Percentiles rank a stretch among this genome's conserved stretches.
These are phyloP conservation scores for Abrus pulchellus DNA, from an alignment of 306 rosid genomes.

Conservation along the genomic window DNA sequence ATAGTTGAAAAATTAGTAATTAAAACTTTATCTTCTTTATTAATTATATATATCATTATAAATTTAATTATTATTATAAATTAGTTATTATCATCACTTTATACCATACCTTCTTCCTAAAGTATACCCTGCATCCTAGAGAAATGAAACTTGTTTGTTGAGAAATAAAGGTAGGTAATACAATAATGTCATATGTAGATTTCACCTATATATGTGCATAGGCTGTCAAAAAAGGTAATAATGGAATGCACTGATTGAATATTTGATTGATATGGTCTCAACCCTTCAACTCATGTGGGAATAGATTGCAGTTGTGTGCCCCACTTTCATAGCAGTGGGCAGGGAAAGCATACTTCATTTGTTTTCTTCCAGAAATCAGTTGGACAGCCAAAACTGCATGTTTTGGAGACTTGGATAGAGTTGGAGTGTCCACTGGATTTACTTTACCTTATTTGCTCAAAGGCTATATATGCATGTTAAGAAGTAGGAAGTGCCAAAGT, in stretches of 20 bases:
- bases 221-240: constrained; percentile 27
- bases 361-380: constrained; percentile 25
- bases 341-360: constrained; percentile 15
- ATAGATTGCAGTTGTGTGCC: constrained; percentile 40
- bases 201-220: constrained; percentile 10
- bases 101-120: too few relatives aligned
- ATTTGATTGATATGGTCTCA: constrained; percentile 31
- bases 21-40: too few relatives aligned
- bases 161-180: too few relatives aligned
- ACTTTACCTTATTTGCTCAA: constrained; percentile 16
- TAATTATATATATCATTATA: too few relatives aligned
- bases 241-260: constrained; percentile 37
- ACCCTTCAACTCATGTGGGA: constrained; percentile 38
- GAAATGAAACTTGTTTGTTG: too few relatives aligned
- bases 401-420: neutral
- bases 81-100: too few relatives aligned
- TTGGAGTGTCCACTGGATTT: neutral
- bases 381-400: constrained; percentile 24
- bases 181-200: neutral
- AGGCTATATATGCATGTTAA: neutral
- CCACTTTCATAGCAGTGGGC: constrained; percentile 3
- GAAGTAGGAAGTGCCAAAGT: neutral
- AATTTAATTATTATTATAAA: too few relatives aligned
- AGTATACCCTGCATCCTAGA: too few relatives aligned
- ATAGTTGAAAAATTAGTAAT: too few relatives aligned